Conservation (phyloP, 768 basidiomycete genomes). For the Chlorophyllum brunneum region DNA sequence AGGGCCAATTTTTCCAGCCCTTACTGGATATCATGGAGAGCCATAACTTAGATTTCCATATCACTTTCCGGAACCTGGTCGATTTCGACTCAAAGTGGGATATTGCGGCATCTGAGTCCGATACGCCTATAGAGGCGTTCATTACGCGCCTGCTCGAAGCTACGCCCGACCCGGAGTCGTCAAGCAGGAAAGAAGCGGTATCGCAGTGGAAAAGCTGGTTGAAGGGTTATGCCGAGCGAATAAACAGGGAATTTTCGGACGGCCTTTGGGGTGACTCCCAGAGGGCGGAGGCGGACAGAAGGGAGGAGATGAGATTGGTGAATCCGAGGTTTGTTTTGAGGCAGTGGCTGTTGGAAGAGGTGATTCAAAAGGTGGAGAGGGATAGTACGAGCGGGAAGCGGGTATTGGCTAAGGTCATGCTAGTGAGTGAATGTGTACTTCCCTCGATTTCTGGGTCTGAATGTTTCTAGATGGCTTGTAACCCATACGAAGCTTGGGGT, state of each 20-base stretch:
- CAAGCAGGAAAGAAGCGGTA: constrained; percentile 42
- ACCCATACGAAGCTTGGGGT: constrained; percentile 87
- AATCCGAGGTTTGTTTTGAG: constrained; percentile 93
- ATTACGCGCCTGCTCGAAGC: constrained; percentile 41
- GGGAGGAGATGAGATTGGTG: constrained; percentile 45
- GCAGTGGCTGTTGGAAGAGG: constrained; percentile 96
- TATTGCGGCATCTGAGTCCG: constrained; percentile 2
- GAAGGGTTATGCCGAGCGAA: constrained; percentile 52
- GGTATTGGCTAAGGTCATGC: constrained; percentile 75
- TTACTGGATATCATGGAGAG: constrained; percentile 72
- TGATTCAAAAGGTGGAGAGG: constrained; percentile 70
- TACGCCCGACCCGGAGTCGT: constrained; percentile 41
- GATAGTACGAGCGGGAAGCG: constrained; percentile 61
- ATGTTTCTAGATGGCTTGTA: constrained; percentile 73
- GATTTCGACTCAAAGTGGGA: constrained; percentile 47
- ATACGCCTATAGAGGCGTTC: constrained; percentile 32
- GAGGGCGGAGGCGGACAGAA: constrained; percentile 43
- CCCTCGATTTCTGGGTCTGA: neutral
- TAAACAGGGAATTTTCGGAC: constrained; percentile 49
- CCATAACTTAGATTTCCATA: constrained; percentile 83
- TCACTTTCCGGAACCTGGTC: constrained; percentile 72
- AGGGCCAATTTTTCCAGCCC: constrained; percentile 53
- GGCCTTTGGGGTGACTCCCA: constrained; percentile 27
- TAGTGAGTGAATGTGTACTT: constrained; percentile 52
- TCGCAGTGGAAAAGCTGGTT: constrained; percentile 64